Evolutionary conservation across 176 grass and related monocot genomes (phyloP).

Genomic region (Metroxylon sagu): DNA sequence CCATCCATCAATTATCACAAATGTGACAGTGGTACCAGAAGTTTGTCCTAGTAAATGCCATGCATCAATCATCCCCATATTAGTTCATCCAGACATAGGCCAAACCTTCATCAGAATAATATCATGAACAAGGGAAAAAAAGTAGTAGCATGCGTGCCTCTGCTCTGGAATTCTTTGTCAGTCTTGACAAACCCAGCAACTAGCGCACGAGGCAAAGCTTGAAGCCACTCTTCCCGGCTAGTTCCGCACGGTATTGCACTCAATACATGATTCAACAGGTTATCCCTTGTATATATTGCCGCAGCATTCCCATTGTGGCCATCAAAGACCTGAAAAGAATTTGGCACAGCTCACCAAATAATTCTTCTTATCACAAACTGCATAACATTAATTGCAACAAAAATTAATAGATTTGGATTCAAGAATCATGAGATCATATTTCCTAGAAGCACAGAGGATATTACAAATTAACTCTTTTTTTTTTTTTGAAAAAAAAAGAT

Average conservation of each 20-base stretch:
- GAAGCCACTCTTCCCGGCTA: slow-evolving; percentile 15
- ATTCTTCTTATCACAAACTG: too few relatives aligned
- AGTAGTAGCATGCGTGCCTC: slow-evolving; percentile 16
- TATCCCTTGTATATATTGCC: slow-evolving; percentile 89
- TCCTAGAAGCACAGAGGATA: too few relatives aligned
- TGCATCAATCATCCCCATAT: neutral
- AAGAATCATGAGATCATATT: too few relatives aligned
- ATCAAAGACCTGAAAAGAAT: slow-evolving; percentile 67
- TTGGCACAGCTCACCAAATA: neutral
- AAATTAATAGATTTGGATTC: too few relatives aligned
- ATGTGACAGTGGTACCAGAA: slow-evolving; percentile 19
- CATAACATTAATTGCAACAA: too few relatives aligned
- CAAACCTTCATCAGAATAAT: neutral
- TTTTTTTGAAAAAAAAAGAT: too few relatives aligned
- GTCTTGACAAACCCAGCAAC: slow-evolving; percentile 15
- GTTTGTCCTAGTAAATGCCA: neutral
- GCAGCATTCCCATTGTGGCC: slow-evolving; percentile 90
- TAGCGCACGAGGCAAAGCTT: slow-evolving; percentile 10
- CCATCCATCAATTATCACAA: slow-evolving; percentile 18
- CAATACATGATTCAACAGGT: slow-evolving; percentile 83
- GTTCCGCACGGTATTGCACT: slow-evolving; percentile 46
- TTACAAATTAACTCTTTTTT: too few relatives aligned
- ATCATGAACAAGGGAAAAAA: neutral
- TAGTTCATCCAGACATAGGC: neutral
- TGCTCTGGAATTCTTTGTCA: slow-evolving; percentile 14